These are phyloP conservation scores for Neonectria punicea DNA, from an alignment of 2,329 filamentous ascomycete genomes.

Conservation along the genomic window DNA sequence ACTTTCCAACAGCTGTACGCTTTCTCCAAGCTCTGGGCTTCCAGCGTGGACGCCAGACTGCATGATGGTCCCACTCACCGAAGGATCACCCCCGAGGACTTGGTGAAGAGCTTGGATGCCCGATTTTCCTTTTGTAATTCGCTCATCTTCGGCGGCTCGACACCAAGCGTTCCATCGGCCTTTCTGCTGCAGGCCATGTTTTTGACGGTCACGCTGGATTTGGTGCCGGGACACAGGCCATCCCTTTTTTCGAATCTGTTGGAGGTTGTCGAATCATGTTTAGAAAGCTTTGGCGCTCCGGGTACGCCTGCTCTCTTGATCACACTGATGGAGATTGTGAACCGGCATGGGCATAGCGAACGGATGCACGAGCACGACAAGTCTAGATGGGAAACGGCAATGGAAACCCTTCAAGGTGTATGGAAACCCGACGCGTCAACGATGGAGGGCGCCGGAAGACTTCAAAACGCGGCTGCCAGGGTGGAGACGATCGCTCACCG, in stretches of 20 bases:
- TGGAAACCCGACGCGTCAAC: constrained; percentile 38
- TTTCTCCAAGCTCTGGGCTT: constrained; percentile 50
- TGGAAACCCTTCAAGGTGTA: constrained; percentile 41
- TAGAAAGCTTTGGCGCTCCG: constrained; percentile 46
- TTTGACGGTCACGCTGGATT: constrained; percentile 49
- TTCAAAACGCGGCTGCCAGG: constrained; percentile 27
- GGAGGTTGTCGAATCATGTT: constrained; percentile 49
- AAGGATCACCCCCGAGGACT: constrained; percentile 40
- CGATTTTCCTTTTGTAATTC: constrained; percentile 53
- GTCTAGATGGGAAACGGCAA: constrained; percentile 45
- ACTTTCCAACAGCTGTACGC: constrained; percentile 56
- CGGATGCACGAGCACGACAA: constrained; percentile 49
- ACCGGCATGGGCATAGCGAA: constrained; percentile 43
- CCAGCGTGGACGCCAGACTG: constrained; percentile 35
- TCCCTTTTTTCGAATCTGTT: constrained; percentile 51
- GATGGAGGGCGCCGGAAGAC: constrained; percentile 33
- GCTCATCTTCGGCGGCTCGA: constrained; percentile 48
- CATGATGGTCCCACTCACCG: constrained; percentile 26
- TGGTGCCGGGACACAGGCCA: constrained; percentile 46
- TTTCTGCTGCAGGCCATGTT: constrained; percentile 52
- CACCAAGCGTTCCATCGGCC: constrained; percentile 49
- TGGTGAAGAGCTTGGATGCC: constrained; percentile 48
- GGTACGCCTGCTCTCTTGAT: constrained; percentile 50
- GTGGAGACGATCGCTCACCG: constrained; percentile 33
- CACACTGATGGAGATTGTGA: constrained; percentile 49